Conservation (phyloP, 495 filamentous ascomycete species). For the Hypomontagnella monticulosa region DNA sequence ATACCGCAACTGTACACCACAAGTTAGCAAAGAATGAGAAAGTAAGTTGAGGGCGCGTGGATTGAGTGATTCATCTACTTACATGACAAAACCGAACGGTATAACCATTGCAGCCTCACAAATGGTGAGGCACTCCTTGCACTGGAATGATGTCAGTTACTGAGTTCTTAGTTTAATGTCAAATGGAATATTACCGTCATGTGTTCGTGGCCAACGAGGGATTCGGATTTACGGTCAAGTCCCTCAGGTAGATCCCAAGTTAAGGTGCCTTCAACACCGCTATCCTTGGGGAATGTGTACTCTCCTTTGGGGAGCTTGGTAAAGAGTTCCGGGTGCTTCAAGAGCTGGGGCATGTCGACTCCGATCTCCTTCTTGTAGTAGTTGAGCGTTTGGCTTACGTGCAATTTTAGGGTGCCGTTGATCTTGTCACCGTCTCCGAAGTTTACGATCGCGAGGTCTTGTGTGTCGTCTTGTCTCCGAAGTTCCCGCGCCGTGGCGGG, state of each 20-base stretch:
- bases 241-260: not conserved
- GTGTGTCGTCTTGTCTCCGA: not conserved
- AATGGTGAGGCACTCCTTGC: not conserved
- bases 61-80: not conserved
- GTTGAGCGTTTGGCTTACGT: not conserved
- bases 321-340: constrained; percentile 12
- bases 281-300: constrained; percentile 14
- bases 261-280: constrained; percentile 17
- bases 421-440: constrained; percentile 36
- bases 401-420: constrained; percentile 21
- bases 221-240: too few species aligned
- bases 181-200: too few species aligned
- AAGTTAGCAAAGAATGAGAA: not conserved
- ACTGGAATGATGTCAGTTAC: not conserved
- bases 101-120: not conserved
- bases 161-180: too few species aligned
- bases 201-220: too few species aligned
- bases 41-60: not conserved
- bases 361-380: constrained; percentile 10
- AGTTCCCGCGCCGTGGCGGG: constrained; percentile 34
- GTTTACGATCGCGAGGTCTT: constrained; percentile 40
- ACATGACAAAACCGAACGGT: constrained; percentile 9
- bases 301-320: not conserved
- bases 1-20: constrained; percentile 2
- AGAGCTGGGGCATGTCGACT: constrained; percentile 19